Conservation (phyloP, 2,329 filamentous ascomycete genomes). For the Penicillium oxalicum region DNA sequence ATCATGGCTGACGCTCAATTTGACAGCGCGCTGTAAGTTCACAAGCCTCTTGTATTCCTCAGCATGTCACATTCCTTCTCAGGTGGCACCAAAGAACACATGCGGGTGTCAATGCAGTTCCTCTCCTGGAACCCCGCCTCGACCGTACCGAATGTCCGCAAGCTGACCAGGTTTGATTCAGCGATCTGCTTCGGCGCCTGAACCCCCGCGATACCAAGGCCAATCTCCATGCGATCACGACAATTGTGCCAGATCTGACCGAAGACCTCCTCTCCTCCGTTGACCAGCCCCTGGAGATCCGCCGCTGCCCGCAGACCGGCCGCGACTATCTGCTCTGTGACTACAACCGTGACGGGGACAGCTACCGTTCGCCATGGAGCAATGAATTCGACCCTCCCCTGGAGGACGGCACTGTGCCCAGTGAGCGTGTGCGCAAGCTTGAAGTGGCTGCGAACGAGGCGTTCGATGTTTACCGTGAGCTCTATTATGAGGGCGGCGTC, state of each 20-base stretch:
- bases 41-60: too few relatives aligned
- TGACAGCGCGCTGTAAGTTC: slow-evolving; percentile 46
- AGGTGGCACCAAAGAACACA: too few relatives aligned
- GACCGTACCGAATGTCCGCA: slow-evolving; percentile 11
- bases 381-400: slow-evolving; percentile 95
- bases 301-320: slow-evolving; percentile 79
- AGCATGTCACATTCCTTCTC: background rate
- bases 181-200: slow-evolving; percentile 94
- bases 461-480: slow-evolving; percentile 91
- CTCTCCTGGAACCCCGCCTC: slow-evolving; percentile 21
- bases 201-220: slow-evolving; percentile 86
- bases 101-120: slow-evolving; percentile 1
- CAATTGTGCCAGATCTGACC: slow-evolving; percentile 81
- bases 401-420: slow-evolving; percentile 79
- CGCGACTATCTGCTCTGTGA: slow-evolving; percentile 97
- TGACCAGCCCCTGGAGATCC: slow-evolving; percentile 84
- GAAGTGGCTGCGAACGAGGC: slow-evolving; percentile 91
- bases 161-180: slow-evolving; percentile 39
- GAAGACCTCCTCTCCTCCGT: slow-evolving; percentile 97
- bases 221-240: slow-evolving; percentile 85
- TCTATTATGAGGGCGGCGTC: slow-evolving; percentile 89
- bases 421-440: slow-evolving; percentile 86
- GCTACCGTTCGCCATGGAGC: slow-evolving; percentile 96
- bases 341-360: slow-evolving; percentile 98
- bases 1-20: slow-evolving; percentile 46